Conservation (phyloP, 2,329 filamentous ascomycete species). For the Pleomassaria siparia region DNA sequence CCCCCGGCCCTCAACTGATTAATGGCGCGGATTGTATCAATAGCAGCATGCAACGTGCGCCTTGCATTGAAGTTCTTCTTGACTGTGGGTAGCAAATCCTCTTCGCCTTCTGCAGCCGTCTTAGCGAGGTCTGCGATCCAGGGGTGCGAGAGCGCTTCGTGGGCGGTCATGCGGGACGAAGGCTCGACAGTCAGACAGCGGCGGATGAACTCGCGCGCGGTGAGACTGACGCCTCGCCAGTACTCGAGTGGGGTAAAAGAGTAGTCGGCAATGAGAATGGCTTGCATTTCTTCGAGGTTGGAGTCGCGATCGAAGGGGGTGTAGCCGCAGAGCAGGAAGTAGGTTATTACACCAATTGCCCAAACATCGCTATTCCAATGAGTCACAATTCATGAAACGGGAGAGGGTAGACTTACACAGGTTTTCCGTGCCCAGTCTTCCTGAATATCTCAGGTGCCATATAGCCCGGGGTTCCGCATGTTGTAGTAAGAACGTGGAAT, state of each 20-base stretch:
- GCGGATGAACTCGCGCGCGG: conserved; percentile 86
- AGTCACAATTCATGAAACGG: not conserved
- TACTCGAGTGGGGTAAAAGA: conserved; percentile 92
- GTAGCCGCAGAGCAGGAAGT: conserved; percentile 96
- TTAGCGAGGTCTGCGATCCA: conserved; percentile 63
- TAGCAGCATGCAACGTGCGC: conserved; percentile 65
- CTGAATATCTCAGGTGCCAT: conserved; percentile 99
- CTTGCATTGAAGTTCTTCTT: conserved; percentile 73
- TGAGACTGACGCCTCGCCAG: conserved; percentile 88
- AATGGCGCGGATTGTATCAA: conserved; percentile 68
- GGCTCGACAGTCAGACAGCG: conserved; percentile 91
- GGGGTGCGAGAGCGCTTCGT: conserved; percentile 69
- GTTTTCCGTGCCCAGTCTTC: conserved; percentile 96
- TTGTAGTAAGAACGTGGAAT: conserved; percentile 96
- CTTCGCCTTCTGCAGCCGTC: conserved; percentile 42
- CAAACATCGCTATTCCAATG: conserved; percentile 72
- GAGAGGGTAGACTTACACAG: conserved; percentile 62
- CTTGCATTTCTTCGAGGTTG: conserved; percentile 99
- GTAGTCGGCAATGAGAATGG: conserved; percentile 95
- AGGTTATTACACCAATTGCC: conserved; percentile 98
- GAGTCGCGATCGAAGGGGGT: conserved; percentile 97
- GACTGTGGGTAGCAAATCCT: conserved; percentile 63
- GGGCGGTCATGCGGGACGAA: conserved; percentile 82
- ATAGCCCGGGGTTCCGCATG: conserved; percentile 95
- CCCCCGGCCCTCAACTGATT: conserved; percentile 66